Evolutionary conservation across 2,329 filamentous ascomycete genomes (phyloP), one percentile per base, ranked within the genome.

Genomic region (Alternaria arbusti): DNA sequence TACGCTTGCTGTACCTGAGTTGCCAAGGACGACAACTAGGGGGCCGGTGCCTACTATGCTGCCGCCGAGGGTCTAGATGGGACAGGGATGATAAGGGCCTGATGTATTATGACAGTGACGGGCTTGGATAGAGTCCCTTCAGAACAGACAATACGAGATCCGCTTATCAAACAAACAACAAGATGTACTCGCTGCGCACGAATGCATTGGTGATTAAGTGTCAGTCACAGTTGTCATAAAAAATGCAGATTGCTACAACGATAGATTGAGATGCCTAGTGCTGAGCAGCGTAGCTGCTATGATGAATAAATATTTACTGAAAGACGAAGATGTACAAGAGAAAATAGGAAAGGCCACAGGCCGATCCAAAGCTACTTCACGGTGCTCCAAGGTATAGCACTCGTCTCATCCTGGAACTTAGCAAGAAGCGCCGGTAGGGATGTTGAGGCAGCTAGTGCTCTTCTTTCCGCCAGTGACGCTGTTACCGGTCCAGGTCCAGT

Each of bases 401-500:
- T n/a, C 30, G 11, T 23, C 28, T 23, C 30, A 13, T n/a, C 10
- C 22, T 6, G 30, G 6, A 17, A 15, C 56, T 64, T 75, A 79
- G 71, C 75, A 79, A 63, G 78, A 72, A 69, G 74, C 78, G 15
- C 78, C 79, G 20, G 56, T 40, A 20, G 81, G 81, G 12, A 81
- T 68, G 64, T 77, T 77, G 46, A 62, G 45, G 70, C 78, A 81
- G 60, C 68, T 70, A 26, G 68, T 63, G 64, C 71, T 76, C 69
- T 70, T 74, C 72, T 77, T 73, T 30, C 84, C 84, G 25, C 78
- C 77, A 26, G 77, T 75, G 46, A 79, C 56, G 32, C 36, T 63
- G 64, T 86, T 82, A 44, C 79, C 81, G 4, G 75, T 79, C 85
- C 86, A 89, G 13, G 81, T 85, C 85, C 87, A 89, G 77, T 83